These are phyloP conservation scores for Cercospora sp. DNA, from an alignment of 2,329 filamentous ascomycete genomes.

Conservation along the genomic window DNA sequence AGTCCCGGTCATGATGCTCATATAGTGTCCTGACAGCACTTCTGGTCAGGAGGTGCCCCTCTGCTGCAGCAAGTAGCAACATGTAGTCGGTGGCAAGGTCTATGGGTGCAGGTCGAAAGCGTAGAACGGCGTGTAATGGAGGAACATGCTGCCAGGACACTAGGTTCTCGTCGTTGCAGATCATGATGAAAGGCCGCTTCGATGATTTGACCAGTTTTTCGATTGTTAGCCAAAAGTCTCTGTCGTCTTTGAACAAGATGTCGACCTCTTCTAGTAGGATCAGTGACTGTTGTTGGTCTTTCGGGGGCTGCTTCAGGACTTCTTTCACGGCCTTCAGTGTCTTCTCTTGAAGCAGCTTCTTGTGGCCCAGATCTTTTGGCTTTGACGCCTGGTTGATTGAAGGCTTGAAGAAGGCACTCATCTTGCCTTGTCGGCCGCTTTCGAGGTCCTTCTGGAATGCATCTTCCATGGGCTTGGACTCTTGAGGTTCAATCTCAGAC, in stretches of 20 bases:
- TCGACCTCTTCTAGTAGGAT: constrained; percentile 95
- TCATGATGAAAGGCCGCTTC: constrained; percentile 89
- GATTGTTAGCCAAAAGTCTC: constrained; percentile 87
- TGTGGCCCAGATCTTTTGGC: constrained; percentile 35
- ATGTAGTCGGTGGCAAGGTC: constrained; percentile 77
- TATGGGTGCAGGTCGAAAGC: constrained; percentile 66
- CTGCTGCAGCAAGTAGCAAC: constrained; percentile 77
- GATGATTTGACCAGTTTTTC: constrained; percentile 76
- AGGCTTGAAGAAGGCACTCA: constrained; percentile 76
- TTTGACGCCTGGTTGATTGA: constrained; percentile 41
- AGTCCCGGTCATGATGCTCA: constrained; percentile 65
- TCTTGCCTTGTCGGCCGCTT: constrained; percentile 71
- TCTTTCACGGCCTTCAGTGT: constrained; percentile 30
- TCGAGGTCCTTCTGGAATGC: constrained; percentile 60
- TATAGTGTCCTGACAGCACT: constrained; percentile 70
- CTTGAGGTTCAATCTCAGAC: constrained; percentile 35
- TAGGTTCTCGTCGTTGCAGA: constrained; percentile 88
- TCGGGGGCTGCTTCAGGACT: constrained; percentile 41
- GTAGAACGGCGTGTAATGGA: constrained; percentile 76
- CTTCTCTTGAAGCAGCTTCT: constrained; percentile 32
- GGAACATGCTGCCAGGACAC: constrained; percentile 72
- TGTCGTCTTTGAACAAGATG: constrained; percentile 90
- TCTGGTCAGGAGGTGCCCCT: constrained; percentile 77
- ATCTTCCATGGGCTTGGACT: constrained; percentile 43
- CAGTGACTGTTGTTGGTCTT: constrained; percentile 81